Evolutionary conservation across 306 rosid genomes (phyloP).

Genomic region (Spatholobus suberectus): DNA sequence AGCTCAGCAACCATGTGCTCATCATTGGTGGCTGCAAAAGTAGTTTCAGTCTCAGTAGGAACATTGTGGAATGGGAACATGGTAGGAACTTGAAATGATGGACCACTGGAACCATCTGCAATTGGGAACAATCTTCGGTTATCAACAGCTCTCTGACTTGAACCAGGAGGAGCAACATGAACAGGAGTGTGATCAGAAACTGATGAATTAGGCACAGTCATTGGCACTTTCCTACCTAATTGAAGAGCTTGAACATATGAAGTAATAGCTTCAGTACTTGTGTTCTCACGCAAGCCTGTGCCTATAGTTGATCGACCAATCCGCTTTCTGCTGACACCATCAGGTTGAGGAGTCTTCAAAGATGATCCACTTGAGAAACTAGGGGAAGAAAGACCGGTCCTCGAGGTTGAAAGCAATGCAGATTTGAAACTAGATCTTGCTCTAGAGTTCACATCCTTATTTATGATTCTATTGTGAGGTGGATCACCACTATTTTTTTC

Average conservation of each 20-base stretch:
- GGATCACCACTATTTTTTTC: conserved; percentile 36
- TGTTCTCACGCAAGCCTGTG: conserved; percentile 53
- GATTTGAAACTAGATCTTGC: conserved; percentile 44
- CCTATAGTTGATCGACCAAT: conserved; percentile 37
- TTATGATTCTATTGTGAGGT: conserved; percentile 44
- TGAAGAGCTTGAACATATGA: conserved; percentile 54
- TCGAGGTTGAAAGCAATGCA: conserved; percentile 37
- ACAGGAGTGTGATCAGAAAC: conserved; percentile 44
- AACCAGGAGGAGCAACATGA: conserved; percentile 49
- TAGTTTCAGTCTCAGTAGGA: conserved; percentile 54
- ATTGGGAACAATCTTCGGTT: conserved; percentile 47
- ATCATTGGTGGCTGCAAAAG: conserved; percentile 42
- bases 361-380: conserved; percentile 64
- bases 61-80: conserved; percentile 54
- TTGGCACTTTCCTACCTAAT: conserved; percentile 49
- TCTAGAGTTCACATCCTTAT: conserved; percentile 47
- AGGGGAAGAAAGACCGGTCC: conserved; percentile 53
- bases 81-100: conserved; percentile 60
- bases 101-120: conserved; percentile 59
- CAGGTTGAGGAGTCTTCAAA: conserved; percentile 52
- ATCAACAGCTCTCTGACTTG: conserved; percentile 56
- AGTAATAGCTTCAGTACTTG: conserved; percentile 43
- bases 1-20: conserved; percentile 48
- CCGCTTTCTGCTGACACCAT: conserved; percentile 57
- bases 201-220: conserved; percentile 52